Conservation (phyloP, 2,329 filamentous ascomycete species). For the Penicillium sp. region DNA sequence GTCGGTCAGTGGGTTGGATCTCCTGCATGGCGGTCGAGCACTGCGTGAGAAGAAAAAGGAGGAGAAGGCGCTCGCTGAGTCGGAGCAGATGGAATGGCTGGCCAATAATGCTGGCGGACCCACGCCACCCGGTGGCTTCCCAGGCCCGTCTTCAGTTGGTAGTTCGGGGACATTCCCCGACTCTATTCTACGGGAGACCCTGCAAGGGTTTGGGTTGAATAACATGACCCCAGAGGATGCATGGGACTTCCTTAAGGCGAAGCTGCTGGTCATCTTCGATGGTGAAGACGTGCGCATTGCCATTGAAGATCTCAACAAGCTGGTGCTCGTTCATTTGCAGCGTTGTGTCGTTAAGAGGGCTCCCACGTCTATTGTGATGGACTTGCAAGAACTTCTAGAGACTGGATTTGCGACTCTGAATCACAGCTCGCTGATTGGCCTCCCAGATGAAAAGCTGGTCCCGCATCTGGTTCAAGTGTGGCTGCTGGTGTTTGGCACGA, state of each 20-base stretch:
- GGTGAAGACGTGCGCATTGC: conserved; percentile 64
- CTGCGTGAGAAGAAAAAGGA: conserved; percentile 79
- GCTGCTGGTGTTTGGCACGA: conserved; percentile 86
- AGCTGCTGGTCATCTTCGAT: conserved; percentile 63
- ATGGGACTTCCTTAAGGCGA: conserved; percentile 65
- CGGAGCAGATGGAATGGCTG: conserved; percentile 39
- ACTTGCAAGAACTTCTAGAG: conserved; percentile 60
- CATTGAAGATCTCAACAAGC: conserved; percentile 64
- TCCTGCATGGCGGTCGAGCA: conserved; percentile 73
- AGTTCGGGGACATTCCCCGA: conserved; percentile 30
- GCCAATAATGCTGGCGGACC: conserved; percentile 26
- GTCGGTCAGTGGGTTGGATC: conserved; percentile 75
- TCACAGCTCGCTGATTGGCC: conserved; percentile 68
- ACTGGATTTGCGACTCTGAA: conserved; percentile 85
- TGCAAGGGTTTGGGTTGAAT: conserved; percentile 60
- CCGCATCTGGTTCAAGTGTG: conserved; percentile 89
- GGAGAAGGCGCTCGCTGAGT: conserved; percentile 55
- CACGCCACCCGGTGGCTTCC: conserved; percentile 31
- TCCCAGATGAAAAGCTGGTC: conserved; percentile 84
- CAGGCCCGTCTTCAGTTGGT: conserved; percentile 38
- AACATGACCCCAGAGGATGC: conserved; percentile 68
- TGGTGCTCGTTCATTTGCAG: conserved; percentile 62
- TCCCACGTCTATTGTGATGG: conserved; percentile 61
- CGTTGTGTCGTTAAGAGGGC: conserved; percentile 62
- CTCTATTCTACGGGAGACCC: conserved; percentile 41